A percentile compares a stretch with the other conserved stretches of the same genome.
Conservation (phyloP, 768 basidiomycete species). For the Rickenella mellea region DNA sequence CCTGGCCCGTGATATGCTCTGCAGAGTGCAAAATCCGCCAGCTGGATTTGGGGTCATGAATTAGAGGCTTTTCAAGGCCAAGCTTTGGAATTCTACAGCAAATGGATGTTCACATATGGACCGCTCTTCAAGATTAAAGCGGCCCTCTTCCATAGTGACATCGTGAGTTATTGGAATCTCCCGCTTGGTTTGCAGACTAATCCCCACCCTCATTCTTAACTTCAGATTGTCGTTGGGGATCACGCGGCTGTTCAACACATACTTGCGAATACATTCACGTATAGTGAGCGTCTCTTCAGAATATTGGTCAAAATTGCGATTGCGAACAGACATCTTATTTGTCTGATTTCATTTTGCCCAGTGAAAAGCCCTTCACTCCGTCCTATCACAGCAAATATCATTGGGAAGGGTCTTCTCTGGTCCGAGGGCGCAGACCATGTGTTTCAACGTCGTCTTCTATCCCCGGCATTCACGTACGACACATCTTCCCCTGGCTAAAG, state of each 20-base stretch:
- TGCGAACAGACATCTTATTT: no score
- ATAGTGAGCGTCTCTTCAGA: slow-evolving; percentile 16
- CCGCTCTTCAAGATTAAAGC: slow-evolving; percentile 27
- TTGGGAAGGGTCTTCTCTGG: no score
- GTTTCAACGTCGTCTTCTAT: slow-evolving; percentile 20
- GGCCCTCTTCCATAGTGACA: slow-evolving; percentile 28
- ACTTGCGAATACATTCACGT: slow-evolving; percentile 24
- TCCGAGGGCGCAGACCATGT: no score
- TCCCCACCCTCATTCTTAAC: neutral
- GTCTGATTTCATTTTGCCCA: no score
- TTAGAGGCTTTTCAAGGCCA: slow-evolving; percentile 22
- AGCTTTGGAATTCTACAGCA: slow-evolving; percentile 21
- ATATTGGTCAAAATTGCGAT: no score
- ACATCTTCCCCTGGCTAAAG: neutral
- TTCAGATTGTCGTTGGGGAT: slow-evolving; percentile 26
- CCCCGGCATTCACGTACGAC: slow-evolving; percentile 27
- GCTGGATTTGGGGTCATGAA: slow-evolving; percentile 28
- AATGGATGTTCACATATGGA: slow-evolving; percentile 23
- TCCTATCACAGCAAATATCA: no score
- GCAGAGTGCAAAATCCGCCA: slow-evolving; percentile 7
- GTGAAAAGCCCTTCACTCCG: no score
- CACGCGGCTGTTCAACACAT: slow-evolving; percentile 28
- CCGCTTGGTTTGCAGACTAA: neutral
- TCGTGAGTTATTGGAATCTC: slow-evolving; percentile 15
- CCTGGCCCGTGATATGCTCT: no score